These are phyloP conservation scores for Talaromyces atroroseus DNA, from an alignment of 2,329 filamentous ascomycete genomes.

Conservation along the genomic window DNA sequence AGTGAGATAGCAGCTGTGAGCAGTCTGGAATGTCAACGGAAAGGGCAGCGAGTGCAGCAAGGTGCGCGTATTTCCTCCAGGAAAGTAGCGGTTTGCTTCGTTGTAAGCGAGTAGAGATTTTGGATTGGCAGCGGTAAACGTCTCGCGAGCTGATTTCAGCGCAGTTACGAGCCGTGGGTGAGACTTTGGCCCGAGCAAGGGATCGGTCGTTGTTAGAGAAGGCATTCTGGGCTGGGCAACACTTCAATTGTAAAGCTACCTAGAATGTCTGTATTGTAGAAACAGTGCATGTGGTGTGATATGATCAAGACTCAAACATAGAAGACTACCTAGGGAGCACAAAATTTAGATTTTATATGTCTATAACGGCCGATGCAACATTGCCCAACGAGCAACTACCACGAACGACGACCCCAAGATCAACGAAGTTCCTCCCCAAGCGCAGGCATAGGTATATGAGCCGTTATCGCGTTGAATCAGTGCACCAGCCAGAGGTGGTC, in stretches of 20 bases:
- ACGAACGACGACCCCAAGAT: conserved; percentile 7
- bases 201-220: background rate
- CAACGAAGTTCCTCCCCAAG: conserved; percentile 8
- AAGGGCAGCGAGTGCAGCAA: conserved; percentile 26
- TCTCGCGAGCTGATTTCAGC: background rate
- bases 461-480: conserved; percentile 31
- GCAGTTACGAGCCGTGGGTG: background rate
- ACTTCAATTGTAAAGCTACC: no score
- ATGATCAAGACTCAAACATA: background rate
- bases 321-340: background rate
- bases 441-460: conserved; percentile 5
- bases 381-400: background rate
- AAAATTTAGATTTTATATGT: background rate
- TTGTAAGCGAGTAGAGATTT: background rate
- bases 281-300: no score
- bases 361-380: background rate
- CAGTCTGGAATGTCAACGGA: conserved; percentile 27
- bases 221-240: background rate
- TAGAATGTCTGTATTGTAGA: no score
- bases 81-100: conserved; percentile 10
- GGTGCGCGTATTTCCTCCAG: conserved; percentile 20
- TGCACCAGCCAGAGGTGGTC: conserved; percentile 51
- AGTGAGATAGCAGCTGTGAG: conserved; percentile 23
- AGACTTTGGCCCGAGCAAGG: background rate
- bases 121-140: background rate